Base-by-base conservation (phyloP, 345 rosid species). In the Trapa incisa region DNA sequence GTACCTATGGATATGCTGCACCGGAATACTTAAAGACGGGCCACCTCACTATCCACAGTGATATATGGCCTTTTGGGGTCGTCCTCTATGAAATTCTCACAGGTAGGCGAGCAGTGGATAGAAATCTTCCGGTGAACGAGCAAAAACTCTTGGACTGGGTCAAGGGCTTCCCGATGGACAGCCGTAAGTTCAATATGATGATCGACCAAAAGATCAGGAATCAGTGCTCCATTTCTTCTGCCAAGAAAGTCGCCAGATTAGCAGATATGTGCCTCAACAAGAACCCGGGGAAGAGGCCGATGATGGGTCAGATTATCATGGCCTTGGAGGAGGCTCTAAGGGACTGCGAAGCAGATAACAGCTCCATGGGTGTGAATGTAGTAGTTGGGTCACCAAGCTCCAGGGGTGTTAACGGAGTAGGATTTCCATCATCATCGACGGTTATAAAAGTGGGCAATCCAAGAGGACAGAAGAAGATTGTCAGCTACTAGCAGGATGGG, bases 1-100 rank as follows among this genome's bases (percentile, higher is more conserved):
- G 99, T 32, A 94, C 99, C n/a, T 72, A 79, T 2, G 99, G 99
- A 4, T 94, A 94, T 50, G 99, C 99, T 39, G 96, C 95, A 5
- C 99, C 99, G 0, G 97, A 94, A 72, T 94, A 94, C 42, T 79
- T 94, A 10, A 78, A 81, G 72, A 94, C 99, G 0, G 99, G 99
- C 45, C 97, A 91, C 75, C 99, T 94, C 47, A 81, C 79, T 32
- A 65, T 71, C 70, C 88, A 80, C 2, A 81, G 82, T 29, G 99
- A 94, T 67, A 69, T 87, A 43, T 94, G 92, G 86, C 91, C 86
- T 47, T 90, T 86, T 9, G 99, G 99, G 17, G 96, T 94, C 74
- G 99, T 94, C 54, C 91, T 94, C 6, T 94, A 86, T 2, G 99
- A 90, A 82, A 82, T 94, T 73, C 89, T 94, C 38, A 88, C 99